Conservation (phyloP, 805 yeast species). For the Wickerhamiella musiphila region DNA sequence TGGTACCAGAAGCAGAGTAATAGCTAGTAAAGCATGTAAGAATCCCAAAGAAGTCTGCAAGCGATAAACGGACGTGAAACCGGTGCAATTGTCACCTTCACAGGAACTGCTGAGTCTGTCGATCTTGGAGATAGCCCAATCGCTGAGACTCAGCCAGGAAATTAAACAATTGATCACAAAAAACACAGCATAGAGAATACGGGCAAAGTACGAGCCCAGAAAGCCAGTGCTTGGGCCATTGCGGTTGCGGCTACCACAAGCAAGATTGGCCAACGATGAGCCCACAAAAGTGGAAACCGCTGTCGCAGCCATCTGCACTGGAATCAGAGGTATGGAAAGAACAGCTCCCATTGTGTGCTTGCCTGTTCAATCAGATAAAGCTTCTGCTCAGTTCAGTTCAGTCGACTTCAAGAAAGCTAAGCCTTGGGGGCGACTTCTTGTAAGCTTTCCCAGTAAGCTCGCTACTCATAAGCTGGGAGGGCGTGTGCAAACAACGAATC, state of each 20-base stretch:
- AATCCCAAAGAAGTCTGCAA: slow-evolving; percentile 75
- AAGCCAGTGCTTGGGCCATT: slow-evolving; percentile 30
- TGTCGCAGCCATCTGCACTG: slow-evolving; percentile 45
- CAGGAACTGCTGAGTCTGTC: slow-evolving; percentile 59
- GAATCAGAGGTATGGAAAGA: slow-evolving; percentile 30
- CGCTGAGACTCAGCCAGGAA: slow-evolving; percentile 86
- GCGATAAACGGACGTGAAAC: slow-evolving; percentile 89
- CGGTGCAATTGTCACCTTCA: slow-evolving; percentile 69
- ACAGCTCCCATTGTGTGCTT: slow-evolving; percentile 26
- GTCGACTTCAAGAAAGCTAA: too few species aligned
- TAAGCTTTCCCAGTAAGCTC: too few species aligned
- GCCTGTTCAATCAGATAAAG: too few species aligned
- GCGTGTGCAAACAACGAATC: too few species aligned
- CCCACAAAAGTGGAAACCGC: slow-evolving; percentile 62
- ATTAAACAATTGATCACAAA: slow-evolving; percentile 61
- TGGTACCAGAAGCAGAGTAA: slow-evolving; percentile 44
- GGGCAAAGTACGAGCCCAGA: slow-evolving; percentile 63
- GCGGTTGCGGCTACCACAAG: slow-evolving; percentile 28
- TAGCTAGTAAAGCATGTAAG: slow-evolving; percentile 57
- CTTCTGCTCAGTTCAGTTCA: too few species aligned
- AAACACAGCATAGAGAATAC: slow-evolving; percentile 69
- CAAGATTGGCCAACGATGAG: slow-evolving; percentile 58
- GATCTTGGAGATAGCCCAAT: slow-evolving; percentile 56
- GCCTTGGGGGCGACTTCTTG: too few species aligned
- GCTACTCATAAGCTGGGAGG: too few species aligned